A percentile compares a stretch with the other conserved stretches of the same genome.
phyloP scores from a whole-genome alignment of 306 rosid species.

The Begonia loranthoides region DNA sequence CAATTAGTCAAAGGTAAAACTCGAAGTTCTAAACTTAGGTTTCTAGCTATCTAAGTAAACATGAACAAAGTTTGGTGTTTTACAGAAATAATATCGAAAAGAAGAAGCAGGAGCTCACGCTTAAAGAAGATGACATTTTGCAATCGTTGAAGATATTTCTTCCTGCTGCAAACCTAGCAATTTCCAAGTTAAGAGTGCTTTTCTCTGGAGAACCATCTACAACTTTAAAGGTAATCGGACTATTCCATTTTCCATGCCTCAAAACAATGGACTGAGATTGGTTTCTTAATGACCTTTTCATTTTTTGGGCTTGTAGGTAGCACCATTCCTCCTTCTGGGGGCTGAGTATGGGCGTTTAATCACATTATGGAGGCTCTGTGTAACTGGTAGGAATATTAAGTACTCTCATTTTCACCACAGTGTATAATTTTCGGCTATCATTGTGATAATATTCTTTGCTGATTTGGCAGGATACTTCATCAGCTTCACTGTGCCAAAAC shows the following conservation, averaged over 20 bases:
- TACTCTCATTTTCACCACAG: background rate
- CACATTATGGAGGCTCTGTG: slow-evolving; percentile 65
- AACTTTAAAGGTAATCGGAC: slow-evolving; percentile 65
- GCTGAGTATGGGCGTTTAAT: slow-evolving; percentile 74
- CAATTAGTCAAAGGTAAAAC: slow-evolving; percentile 51
- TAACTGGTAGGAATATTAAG: slow-evolving; percentile 37
- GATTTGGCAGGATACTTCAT: slow-evolving; percentile 46
- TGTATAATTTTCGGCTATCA: no score
- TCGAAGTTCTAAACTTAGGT: slow-evolving; percentile 4
- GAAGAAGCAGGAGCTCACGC: slow-evolving; percentile 23
- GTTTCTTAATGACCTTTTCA: slow-evolving; percentile 1
- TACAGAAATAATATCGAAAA: slow-evolving; percentile 17
- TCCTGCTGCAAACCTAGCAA: slow-evolving; percentile 52
- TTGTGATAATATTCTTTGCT: background rate
- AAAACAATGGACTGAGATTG: slow-evolving; percentile 9
- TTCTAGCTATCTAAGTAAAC: background rate
- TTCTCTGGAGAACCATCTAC: slow-evolving; percentile 84
- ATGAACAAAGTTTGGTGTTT: no score
- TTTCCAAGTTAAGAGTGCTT: slow-evolving; percentile 38
- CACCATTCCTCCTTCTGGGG: slow-evolving; percentile 71
- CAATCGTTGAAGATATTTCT: slow-evolving; percentile 43
- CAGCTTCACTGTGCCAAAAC: slow-evolving; percentile 67
- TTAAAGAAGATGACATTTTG: slow-evolving; percentile 65
- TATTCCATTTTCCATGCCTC: slow-evolving; percentile 2
- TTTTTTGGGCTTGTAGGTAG: slow-evolving; percentile 33